Evolutionary conservation across 176 grass and related monocot genomes (phyloP).

Genomic region (Oryza glumipatula): DNA sequence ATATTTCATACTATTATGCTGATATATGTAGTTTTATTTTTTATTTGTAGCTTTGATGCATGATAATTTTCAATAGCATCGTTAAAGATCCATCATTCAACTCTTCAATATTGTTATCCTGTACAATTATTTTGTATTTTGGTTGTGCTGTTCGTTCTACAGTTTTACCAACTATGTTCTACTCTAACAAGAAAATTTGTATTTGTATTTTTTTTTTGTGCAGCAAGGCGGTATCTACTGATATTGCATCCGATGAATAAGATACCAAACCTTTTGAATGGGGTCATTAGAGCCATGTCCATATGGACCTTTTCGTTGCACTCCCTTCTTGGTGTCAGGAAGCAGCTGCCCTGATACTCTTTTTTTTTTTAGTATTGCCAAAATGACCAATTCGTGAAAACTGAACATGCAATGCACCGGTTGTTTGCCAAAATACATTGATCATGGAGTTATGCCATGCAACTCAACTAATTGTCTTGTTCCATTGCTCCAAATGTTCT

Average conservation of each 20-base stretch:
- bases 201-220: neutral
- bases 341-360: neutral
- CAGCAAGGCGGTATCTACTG: slow-evolving; percentile 57
- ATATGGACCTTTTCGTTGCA: slow-evolving; percentile 27
- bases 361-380: slow-evolving; percentile 16
- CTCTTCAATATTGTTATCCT: neutral
- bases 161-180: neutral
- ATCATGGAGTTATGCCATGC: neutral
- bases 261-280: slow-evolving; percentile 9
- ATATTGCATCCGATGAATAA: slow-evolving; percentile 46
- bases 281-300: slow-evolving; percentile 24
- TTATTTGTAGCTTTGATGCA: neutral
- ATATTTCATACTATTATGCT: neutral
- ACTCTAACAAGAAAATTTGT: slow-evolving; percentile 20
- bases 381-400: slow-evolving; percentile 21
- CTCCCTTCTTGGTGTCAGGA: neutral
- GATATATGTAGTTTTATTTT: neutral
- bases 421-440: slow-evolving; percentile 19
- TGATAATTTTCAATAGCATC: neutral
- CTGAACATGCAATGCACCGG: neutral
- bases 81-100: neutral
- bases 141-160: neutral
- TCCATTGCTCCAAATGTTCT: neutral
- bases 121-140: neutral
- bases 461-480: neutral